Evolutionary conservation across 371 early-diverging fungal species (phyloP), one percentile per base, ranked within the genome.

Genomic region (Mortierella sp.): DNA sequence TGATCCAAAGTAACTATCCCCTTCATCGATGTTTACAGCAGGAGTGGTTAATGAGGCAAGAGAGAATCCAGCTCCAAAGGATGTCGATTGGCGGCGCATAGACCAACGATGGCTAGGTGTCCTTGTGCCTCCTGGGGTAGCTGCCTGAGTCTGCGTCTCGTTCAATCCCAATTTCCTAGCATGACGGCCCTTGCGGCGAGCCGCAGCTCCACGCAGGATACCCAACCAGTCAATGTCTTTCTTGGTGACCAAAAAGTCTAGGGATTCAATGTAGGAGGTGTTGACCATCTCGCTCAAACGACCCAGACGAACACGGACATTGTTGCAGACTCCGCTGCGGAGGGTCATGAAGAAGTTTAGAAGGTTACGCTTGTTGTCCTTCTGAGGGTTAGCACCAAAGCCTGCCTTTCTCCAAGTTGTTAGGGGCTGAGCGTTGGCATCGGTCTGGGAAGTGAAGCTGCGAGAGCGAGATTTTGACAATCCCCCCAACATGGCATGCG

Each of bases 281-380:
- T 88, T 91, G 65, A 95, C 86, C 81, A 95, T 89, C 77, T 97
- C 97, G 16, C 86, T 74, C 24, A 97, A 77, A 21, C 94, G 85
- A 15, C 94, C 95, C 1, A 94, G 77, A 13, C 95, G 93, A 10
- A 92, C 86, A 21, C 94, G 90, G 0, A 92, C 91, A 65, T 93
- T 93, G 40, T 88, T 86, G 72, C 90, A 91, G 32, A 87, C 86
- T n/a, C 97, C 97, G 15, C 87, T 87, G n/a, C 94, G 89, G 52
- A 96, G 83, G 41, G 90, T 92, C 92, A 94, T 95, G 84, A 96
- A 92, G 69, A 94, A 95, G 83, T 94, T 94, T 48, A 96, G 83
- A 32, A 96, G 84, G 69, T 94, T 94, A 69, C 93, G 89, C 62
- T 87, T 87, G 61, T 78, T 86, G 63, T 82, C 74, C 63, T 77